These are phyloP conservation scores for Zygnema cylindricum DNA, from an alignment of 139 green algal genomes.

Conservation along the genomic window DNA sequence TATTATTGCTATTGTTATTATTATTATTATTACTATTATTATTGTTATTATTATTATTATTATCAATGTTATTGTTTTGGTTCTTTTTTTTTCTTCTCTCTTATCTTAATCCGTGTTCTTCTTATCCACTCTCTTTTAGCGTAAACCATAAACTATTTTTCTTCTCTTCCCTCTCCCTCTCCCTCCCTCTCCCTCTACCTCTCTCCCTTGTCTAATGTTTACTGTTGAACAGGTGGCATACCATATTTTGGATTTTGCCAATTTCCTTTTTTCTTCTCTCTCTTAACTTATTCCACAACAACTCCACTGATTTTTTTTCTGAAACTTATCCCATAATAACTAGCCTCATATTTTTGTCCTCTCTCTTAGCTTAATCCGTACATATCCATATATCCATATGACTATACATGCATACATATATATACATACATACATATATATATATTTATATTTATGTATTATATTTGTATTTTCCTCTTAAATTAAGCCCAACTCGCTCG, in stretches of 20 bases:
- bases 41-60: too few relatives aligned
- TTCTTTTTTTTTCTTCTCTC: background rate
- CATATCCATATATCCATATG: background rate
- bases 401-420: background rate
- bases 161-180: background rate
- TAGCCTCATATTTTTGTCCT: background rate
- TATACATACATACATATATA: background rate
- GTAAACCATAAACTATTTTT: background rate
- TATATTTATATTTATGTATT: background rate
- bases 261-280: too few relatives aligned
- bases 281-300: too few relatives aligned
- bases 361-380: background rate
- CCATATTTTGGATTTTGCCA: slow-evolving; percentile 7
- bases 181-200: background rate
- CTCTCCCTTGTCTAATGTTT: background rate
- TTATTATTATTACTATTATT: background rate
- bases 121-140: background rate
- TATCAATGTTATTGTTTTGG: background rate
- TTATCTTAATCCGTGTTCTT: background rate
- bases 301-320: too few relatives aligned
- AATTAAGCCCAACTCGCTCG: too few relatives aligned
- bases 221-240: slow-evolving; percentile 25
- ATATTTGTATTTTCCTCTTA: background rate
- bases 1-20: background rate
- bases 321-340: background rate